These are phyloP conservation scores for Rhynchosporium agropyri DNA, from an alignment of 2,329 filamentous ascomycete genomes.

Conservation along the genomic window DNA sequence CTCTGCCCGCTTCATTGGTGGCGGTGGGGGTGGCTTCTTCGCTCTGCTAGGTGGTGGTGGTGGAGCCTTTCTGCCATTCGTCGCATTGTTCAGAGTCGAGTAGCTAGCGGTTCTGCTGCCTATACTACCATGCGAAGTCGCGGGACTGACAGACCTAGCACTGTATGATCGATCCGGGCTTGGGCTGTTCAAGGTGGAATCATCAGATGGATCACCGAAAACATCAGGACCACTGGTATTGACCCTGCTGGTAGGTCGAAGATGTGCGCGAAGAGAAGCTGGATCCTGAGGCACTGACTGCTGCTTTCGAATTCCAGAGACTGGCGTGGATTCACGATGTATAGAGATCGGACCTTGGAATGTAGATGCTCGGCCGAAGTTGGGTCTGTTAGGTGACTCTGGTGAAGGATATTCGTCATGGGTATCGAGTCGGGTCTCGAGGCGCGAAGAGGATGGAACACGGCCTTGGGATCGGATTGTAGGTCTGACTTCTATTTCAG, in stretches of 20 bases:
- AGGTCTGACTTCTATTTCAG: constrained; percentile 51
- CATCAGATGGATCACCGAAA: constrained; percentile 54
- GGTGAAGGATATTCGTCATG: constrained; percentile 38
- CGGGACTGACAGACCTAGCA: constrained; percentile 56
- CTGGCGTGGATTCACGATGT: constrained; percentile 53
- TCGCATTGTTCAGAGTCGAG: constrained; percentile 44
- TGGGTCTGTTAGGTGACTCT: constrained; percentile 49
- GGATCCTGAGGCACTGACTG: constrained; percentile 52
- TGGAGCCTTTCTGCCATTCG: constrained; percentile 53
- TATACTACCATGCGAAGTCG: constrained; percentile 53
- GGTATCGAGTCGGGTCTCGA: constrained; percentile 30
- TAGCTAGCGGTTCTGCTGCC: constrained; percentile 55
- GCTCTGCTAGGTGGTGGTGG: constrained; percentile 63
- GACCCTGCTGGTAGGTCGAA: constrained; percentile 39
- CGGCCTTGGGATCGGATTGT: constrained; percentile 51
- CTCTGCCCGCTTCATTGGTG: constrained; percentile 61
- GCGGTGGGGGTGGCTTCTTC: constrained; percentile 68
- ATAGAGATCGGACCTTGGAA: constrained; percentile 60
- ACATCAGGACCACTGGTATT: constrained; percentile 45
- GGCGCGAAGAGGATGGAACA: constrained; percentile 36
- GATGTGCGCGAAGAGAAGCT: constrained; percentile 44
- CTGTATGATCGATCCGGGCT: constrained; percentile 53
- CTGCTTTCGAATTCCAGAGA: constrained; percentile 53
- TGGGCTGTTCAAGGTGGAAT: constrained; percentile 51
- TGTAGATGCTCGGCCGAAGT: constrained; percentile 54